Conservation (phyloP, 2,329 filamentous ascomycete species). For the Ophidiomyces ophidiicola region DNA sequence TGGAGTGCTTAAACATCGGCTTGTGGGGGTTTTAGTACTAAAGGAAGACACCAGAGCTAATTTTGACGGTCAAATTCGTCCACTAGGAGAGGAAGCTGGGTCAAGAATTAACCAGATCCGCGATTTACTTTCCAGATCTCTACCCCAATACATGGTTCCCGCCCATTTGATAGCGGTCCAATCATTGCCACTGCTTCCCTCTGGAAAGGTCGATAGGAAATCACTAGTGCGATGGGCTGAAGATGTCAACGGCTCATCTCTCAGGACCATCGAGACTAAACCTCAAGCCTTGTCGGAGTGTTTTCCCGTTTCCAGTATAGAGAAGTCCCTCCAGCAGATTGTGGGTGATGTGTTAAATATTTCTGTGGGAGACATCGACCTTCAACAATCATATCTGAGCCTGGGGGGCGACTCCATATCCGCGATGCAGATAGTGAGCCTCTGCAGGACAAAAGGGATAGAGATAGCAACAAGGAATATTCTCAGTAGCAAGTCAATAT, state of each 20-base stretch:
- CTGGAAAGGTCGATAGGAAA: conserved; percentile 16
- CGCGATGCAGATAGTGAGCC: conserved; percentile 11
- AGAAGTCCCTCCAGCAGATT: conserved; percentile 11
- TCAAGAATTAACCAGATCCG: too few species aligned
- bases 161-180: conserved; percentile 10
- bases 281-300: too few species aligned
- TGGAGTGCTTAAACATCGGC: conserved; percentile 26
- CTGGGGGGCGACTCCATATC: conserved; percentile 15
- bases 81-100: too few species aligned
- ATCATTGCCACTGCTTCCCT: conserved; percentile 11
- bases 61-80: too few species aligned
- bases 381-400: conserved; percentile 22
- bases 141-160: conserved; percentile 16
- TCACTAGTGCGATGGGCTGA: conserved; percentile 13
- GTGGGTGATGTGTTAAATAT: conserved; percentile 19
- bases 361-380: conserved; percentile 12
- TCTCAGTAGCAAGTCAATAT: conserved; percentile 11
- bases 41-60: too few species aligned
- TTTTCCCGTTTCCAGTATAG: conserved; percentile 1
- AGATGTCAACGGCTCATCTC: too few species aligned
- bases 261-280: too few species aligned
- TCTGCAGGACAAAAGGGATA: conserved; percentile 12
- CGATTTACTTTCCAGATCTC: too few species aligned
- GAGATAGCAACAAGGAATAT: conserved; percentile 14
- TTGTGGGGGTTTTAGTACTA: conserved; percentile 14